Evolutionary conservation across 148 eudicot species (phyloP), one percentile per base, ranked within the genome.

Genomic region (Beta vulgaris): DNA sequence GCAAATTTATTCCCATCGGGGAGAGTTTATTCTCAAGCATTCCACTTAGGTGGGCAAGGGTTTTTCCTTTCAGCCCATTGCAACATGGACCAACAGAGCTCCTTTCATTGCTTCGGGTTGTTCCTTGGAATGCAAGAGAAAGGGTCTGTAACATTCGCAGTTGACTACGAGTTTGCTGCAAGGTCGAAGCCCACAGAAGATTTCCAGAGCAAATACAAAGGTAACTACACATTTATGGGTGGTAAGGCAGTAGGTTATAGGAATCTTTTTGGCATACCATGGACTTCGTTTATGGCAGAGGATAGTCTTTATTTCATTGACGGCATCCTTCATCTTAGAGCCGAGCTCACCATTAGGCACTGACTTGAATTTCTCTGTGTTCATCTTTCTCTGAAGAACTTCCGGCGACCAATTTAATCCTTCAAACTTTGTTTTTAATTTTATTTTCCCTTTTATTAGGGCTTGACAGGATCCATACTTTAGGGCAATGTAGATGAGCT

Each of bases 41-140:
- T 92, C 69, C 97, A 92, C 79, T 83, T 92, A 53, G 97, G 97
- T 9, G 97, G 97, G 26, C 97, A 92, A 84, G 97, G 97, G 18
- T 92, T 92, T 78, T 92, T 92, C 78, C 85, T 92, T 19, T 92
- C 97, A 0, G 97, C 97, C 26, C 97, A 92, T 74, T 92, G 97
- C 82, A 92, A 92, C 82, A 88, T 90, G 96, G 97, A 92, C 74
- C 97, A 92, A 54, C 97, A 90, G 71, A 90, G 91, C 86, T 81
- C 96, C 5, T 88, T 85, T 79, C 93, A 92, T 61, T 92, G 97
- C 69, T 92, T 92, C 13, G 97, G 97, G 71, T 76, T 92, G 36
- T 92, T 92, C 80, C 77, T 93, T 16, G 98, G 98, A 54, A 93
- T 93, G 98, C 98, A 93, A 65, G 98, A 93, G 74, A 93, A 93